These are phyloP conservation scores for Nicotiana noctiflora DNA, from an alignment of 257 asterid species.

Conservation along the genomic window DNA sequence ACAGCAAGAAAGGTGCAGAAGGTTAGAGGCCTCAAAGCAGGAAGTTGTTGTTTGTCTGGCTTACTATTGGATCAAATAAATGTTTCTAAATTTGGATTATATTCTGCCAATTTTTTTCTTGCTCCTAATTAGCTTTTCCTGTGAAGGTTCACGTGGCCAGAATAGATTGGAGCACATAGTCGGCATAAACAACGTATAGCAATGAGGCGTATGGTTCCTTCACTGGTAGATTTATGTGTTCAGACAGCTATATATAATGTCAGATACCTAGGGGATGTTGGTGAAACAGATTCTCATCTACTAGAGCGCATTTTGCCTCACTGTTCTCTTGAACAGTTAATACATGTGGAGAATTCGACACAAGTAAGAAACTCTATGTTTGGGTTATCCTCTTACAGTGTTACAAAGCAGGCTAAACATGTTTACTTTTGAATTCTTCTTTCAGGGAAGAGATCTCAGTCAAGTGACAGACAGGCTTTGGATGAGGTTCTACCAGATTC, in stretches of 20 bases:
- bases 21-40: background rate
- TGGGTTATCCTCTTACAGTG: background rate
- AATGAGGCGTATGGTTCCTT: constrained; percentile 39
- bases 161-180: constrained; percentile 8
- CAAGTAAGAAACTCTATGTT: constrained; percentile 32
- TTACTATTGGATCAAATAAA: background rate
- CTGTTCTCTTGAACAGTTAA: constrained; percentile 70
- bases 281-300: constrained; percentile 65
- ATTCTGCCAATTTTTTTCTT: background rate
- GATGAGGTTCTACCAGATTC: constrained; percentile 52
- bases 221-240: constrained; percentile 77
- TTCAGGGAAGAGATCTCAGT: constrained; percentile 84
- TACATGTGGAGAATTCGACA: constrained; percentile 63
- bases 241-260: constrained; percentile 61
- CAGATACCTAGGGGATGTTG: constrained; percentile 82
- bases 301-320: constrained; percentile 74
- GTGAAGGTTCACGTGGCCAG: constrained; percentile 8
- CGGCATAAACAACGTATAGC: background rate
- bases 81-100: background rate
- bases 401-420: background rate
- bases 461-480: constrained; percentile 64
- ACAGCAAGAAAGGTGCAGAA: background rate
- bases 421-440: background rate
- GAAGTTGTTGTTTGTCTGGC: background rate
- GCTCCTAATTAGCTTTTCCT: background rate